Evolutionary conservation across 2,329 filamentous ascomycete species (phyloP), one percentile per base, ranked within the genome.

Genomic region (Venturia aucupariae): DNA sequence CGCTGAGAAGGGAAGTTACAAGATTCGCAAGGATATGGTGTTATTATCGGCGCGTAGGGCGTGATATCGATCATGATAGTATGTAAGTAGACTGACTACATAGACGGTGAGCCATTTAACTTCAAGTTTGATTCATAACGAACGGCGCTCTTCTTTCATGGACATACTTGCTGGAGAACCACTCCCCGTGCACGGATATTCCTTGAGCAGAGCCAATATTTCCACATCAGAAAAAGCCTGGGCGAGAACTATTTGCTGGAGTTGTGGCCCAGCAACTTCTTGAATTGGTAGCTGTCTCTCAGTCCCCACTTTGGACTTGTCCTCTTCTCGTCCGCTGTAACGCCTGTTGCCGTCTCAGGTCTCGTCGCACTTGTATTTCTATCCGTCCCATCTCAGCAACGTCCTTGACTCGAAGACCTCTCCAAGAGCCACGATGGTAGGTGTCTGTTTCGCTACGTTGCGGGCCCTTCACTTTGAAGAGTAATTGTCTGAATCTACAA

Each of bases 11-110:
- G 61, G 61, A 4, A 62, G 42, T 17, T 62, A 38, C 10, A 41
- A 60, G 65, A 55, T 46, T 68, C 32, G 41, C 60, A 57, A 57
- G 30, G 51, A 57, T 27, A 57, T 57, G 51, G 51, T 57, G 13
- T 10, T 57, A 10, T 35, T 22, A 54, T 35, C 35, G 30, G 63
- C 55, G 59, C 27, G 27, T 15, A 8, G 30, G 27, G 51, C 15
- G 2, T 57, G 30, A 57, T 15, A 1, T 51, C 4, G 13, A 22
- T 22, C 46, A 11, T 27, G 10, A 0, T 11, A 22, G 27, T 11
- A 3, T 51, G 8, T 27, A 27, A 51, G 22, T 51, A 27, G 46
- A 27, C 46, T 15, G 24, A 11, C 10, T 27, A 8, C 5, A 27
- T 15, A 15, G 15, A 7, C 13, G 2, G 7, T 11, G 8, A 3